Evolutionary conservation across 1,284 basidiomycete genomes (phyloP), one percentile per base, ranked within the genome.

Genomic region (Cerrena zonata): DNA sequence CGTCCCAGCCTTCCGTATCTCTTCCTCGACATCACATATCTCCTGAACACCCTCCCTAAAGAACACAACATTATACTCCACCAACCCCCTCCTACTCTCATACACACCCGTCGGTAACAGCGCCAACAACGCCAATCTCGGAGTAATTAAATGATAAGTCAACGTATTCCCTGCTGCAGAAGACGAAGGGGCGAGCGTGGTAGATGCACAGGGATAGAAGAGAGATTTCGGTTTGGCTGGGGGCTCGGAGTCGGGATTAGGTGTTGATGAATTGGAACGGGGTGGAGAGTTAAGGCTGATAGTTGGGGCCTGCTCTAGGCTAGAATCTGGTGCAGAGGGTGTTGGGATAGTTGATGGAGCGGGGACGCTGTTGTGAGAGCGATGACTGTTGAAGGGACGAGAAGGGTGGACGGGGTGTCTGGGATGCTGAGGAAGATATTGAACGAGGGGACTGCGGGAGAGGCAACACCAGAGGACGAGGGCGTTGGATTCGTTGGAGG

Each of bases 41-140:
- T 89, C 87, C 66, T 84, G 80, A 50, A 86, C 78, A 1, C 86
- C 86, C 64, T 89, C 84, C 53, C 86, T 69, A 66, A 97, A 87
- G 67, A 89, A 91, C 19, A 92, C 86, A 4, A 97, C 84, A 61
- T 98, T 98, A 69, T 91, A 95, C 66, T 97, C 94, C 40, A 97
- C 80, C 54, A 94, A 74, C 15, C 91, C 91, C 21, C 89, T 74
- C 54, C 87, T 77, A 49, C 79, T 77, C 50, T 91, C 85, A 63
- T 85, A 93, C 15, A 90, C 84, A 39, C 81, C 75, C 1, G 91
- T 89, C 18, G 90, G 86, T 12, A 96, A 67, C 43, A 95, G 70
- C 2, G 89, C 86, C 42, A 97, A 76, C 37, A 98, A 74, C 0
- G 90, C 91, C 3, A 97, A 70, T 51, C 78, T 82, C 60, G 82